phyloP scores from a whole-genome alignment of 2,329 filamentous ascomycete genomes.

The Venturia carpophila region DNA sequence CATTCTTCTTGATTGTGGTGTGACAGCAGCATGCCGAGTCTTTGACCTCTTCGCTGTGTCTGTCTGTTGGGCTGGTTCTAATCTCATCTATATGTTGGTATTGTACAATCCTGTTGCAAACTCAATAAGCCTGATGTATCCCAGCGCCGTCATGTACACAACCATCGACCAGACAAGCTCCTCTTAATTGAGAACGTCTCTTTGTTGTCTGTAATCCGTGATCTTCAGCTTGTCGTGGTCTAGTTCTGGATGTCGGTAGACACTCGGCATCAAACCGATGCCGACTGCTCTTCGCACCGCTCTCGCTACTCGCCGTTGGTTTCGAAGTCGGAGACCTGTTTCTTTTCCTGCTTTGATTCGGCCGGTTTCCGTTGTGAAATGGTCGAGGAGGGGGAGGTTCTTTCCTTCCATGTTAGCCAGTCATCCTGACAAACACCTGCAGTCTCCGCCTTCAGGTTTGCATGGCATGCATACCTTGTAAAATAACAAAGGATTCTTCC shows the following conservation, averaged over 20 bases:
- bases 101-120: background rate
- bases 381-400: constrained; percentile 89
- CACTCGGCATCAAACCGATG: constrained; percentile 83
- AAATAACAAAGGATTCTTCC: constrained; percentile 70
- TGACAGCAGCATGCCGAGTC: too few species aligned
- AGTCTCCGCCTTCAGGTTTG: constrained; percentile 2
- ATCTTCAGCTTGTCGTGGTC: constrained; percentile 35
- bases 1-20: too few species aligned
- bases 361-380: constrained; percentile 78
- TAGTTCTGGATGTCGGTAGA: constrained; percentile 81
- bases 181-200: background rate
- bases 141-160: background rate
- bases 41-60: background rate
- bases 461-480: constrained; percentile 72
- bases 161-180: background rate
- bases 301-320: constrained; percentile 90
- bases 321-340: constrained; percentile 76
- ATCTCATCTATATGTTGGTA: background rate
- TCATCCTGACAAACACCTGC: constrained; percentile 12
- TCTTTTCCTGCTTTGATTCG: constrained; percentile 69
- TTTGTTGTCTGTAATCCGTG: background rate
- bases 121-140: background rate
- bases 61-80: background rate
- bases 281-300: constrained; percentile 84
- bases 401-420: constrained; percentile 31